These are phyloP conservation scores for Aquilaria malaccensis DNA, from an alignment of 345 rosid species.

Conservation along the genomic window DNA sequence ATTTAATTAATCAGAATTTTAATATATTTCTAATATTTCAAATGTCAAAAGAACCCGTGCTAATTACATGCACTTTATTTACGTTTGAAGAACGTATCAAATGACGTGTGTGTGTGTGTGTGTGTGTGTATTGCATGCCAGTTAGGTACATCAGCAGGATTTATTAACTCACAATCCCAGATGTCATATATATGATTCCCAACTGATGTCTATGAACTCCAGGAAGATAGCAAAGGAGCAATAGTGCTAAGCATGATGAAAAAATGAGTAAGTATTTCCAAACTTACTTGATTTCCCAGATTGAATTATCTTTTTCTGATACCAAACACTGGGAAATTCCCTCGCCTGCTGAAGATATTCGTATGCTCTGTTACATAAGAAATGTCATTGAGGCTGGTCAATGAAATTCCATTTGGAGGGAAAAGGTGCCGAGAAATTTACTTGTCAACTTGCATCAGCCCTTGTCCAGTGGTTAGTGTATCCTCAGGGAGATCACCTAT, in stretches of 20 bases:
- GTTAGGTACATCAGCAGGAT: not conserved
- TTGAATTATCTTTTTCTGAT: constrained; percentile 66
- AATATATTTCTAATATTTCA: too few relatives aligned
- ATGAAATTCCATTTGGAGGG: constrained; percentile 11
- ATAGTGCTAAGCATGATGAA: not conserved
- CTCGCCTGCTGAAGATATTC: constrained; percentile 56
- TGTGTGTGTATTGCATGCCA: too few relatives aligned
- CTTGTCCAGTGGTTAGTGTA: constrained; percentile 85
- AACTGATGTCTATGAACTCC: not conserved
- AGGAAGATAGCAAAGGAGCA: not conserved
- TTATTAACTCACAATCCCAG: not conserved
- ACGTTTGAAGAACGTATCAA: too few relatives aligned
- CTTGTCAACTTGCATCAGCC: constrained; percentile 98
- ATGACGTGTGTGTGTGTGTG: too few relatives aligned
- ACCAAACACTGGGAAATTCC: constrained; percentile 52
- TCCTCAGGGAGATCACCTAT: constrained; percentile 74
- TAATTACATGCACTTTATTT: too few relatives aligned
- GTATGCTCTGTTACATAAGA: constrained; percentile 56
- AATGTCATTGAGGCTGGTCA: constrained; percentile 17
- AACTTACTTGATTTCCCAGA: constrained; percentile 81
- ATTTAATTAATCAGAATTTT: too few relatives aligned
- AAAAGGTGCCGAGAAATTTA: constrained; percentile 25
- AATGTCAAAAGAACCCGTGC: too few relatives aligned
- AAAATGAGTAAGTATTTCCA: not conserved
- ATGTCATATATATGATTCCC: not conserved